Evolutionary conservation across 2,329 filamentous ascomycete species (phyloP), one percentile per base, ranked within the genome.

Genomic region (Bipolaris cookei): DNA sequence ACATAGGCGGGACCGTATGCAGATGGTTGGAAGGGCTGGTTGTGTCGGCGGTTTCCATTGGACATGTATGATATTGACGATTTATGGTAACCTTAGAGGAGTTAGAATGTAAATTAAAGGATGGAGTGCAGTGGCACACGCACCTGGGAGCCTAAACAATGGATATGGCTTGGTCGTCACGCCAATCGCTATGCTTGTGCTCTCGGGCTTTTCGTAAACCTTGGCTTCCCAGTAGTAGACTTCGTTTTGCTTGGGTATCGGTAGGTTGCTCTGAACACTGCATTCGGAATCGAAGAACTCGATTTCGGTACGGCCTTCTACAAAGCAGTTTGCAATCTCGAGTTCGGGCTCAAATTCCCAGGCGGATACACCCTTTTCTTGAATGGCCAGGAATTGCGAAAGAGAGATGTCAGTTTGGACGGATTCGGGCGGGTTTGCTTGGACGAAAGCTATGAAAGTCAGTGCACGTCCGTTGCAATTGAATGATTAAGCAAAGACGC

Each of bases 201-300:
- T 87, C 62, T 98, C 95, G 3, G 95, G 92, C 79, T 98, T 98
- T 61, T 99, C 95, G 79, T 96, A 99, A 51, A 99, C 90, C 82
- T 99, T 99, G 54, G 93, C 91, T 77, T 99, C 95, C 95, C 95
- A 99, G 78, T 99, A 99, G 77, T 99, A 99, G 10, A 98, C 94
- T 72, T 99, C 95, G 73, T 99, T 99, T 74, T 99, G 95, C 74
- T 99, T 99, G 13, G 95, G 95, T 6, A 99, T 92, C 0, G 95
- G 95, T 38, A 99, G 79, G 71, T 99, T 99, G 82, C 90, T 96
- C 82, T 97, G 92, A 61, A 98, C 95, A 68, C 93, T 96, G 80
- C 94, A 98, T 76, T 96, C 95, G 2, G 92, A 95, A 77, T 99
- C 95, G 73, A 96, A 99, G 80, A 99, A 99, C 76, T 99, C 95